Evolutionary conservation across 148 eudicot genomes (phyloP), one percentile per base, ranked within the genome.

Genomic region (Heliamphora exappendiculata): DNA sequence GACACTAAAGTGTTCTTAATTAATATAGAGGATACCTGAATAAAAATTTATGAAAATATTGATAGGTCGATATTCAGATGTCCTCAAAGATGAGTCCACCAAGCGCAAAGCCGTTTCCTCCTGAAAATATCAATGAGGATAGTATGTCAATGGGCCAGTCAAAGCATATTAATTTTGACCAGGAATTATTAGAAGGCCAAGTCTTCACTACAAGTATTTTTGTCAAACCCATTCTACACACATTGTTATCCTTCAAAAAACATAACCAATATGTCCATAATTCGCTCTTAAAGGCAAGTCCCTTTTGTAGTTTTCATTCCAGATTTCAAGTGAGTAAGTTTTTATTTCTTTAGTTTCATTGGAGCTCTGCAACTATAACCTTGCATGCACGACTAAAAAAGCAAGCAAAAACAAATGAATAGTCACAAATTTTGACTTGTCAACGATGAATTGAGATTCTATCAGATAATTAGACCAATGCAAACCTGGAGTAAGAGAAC

Each of bases 401-500:
- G 20, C 17, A 3, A 29, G 59, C 9, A 41, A 5, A 62, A 62
- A 55, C 29, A 7, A 39, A 47, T 45, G 45, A 62, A 75, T 44
- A 57, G 69, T 20, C 42, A 20, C 29, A 47, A 75, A 10, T 50
- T 63, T 45, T 50, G 29, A 62, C 68, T 14, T 7, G 7, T 50
- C 54, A 33, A 17, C 7, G 42, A 33, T 51, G 20, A 42, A 70
- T 34, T 51, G 36, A 67, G 14, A 49, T 5, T 50, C 10, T 70
- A 28, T 31, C 69, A 58, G 54, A 59, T n/a, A 68, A 45, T 12
- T 13, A 75, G 70, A 1, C n/a, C n/a, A 53, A 72, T 51, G 26
- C 75, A 44, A 69, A 94, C 98, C 97, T 94, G 98, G 75, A 94
- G 97, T 79, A 94, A 82, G 13, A 94, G 92, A 79, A 92, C 91